phyloP scores from a whole-genome alignment of 495 filamentous ascomycete species.

The Neurospora hispaniola region DNA sequence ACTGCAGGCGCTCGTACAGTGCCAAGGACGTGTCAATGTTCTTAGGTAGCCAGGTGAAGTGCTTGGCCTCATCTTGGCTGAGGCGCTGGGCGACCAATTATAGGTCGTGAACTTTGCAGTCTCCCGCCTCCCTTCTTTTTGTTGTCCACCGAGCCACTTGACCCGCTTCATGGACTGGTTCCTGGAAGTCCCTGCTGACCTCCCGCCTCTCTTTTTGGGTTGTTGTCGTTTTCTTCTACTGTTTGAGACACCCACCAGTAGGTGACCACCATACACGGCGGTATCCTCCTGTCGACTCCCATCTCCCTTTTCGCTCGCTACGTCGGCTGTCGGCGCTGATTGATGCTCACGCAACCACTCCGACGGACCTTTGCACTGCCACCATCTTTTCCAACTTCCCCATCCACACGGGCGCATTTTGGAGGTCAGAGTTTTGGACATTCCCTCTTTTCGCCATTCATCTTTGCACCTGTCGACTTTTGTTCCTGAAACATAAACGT shows the following conservation, averaged over 20 bases:
- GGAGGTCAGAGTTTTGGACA: background rate
- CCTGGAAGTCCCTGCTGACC: background rate
- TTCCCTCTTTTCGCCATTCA: background rate
- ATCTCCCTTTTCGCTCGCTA: background rate
- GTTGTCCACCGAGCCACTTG: background rate
- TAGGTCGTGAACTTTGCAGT: background rate
- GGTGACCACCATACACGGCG: background rate
- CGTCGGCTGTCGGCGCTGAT: background rate
- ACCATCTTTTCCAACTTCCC: background rate
- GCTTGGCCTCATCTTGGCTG: slow-evolving; percentile 6
- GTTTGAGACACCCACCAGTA: background rate
- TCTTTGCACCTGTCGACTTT: background rate
- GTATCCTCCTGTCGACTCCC: background rate
- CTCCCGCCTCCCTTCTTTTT: background rate
- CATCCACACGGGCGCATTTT: background rate
- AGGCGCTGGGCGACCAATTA: background rate
- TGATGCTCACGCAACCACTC: background rate
- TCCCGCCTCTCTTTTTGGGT: background rate
- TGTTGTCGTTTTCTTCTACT: background rate
- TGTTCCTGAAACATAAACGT: background rate
- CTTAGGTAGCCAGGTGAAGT: background rate
- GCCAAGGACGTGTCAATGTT: too few relatives aligned
- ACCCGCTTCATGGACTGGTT: background rate
- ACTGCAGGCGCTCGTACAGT: too few relatives aligned
- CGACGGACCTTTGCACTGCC: background rate